phyloP scores from a whole-genome alignment of 305 asterid genomes.

The Fraxinus dipetala region DNA sequence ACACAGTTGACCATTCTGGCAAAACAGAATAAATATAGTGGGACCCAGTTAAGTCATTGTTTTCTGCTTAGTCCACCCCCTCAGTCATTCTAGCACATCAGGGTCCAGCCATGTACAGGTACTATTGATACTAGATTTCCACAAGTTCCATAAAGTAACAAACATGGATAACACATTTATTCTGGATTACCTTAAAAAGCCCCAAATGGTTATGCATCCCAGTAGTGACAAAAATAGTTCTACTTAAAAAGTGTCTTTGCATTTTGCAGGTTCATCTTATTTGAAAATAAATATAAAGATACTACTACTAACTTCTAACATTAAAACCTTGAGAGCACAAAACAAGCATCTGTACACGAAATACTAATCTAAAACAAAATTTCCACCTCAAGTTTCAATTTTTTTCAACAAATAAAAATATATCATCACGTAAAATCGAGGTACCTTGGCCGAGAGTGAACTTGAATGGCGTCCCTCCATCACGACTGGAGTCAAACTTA shows the following conservation, averaged over 20 bases:
- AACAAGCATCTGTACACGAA: neutral
- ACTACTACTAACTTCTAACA: neutral
- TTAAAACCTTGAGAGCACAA: neutral
- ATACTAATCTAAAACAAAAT: neutral
- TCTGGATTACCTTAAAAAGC: neutral
- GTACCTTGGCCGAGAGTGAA: constrained; percentile 94
- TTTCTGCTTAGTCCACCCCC: neutral
- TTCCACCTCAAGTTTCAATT: neutral
- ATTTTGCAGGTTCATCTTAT: neutral
- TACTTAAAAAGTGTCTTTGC: neutral
- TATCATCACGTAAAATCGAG: neutral
- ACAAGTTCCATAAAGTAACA: neutral
- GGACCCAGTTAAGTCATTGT: neutral
- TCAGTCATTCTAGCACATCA: neutral
- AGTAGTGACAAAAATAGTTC: neutral
- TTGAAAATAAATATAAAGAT: neutral
- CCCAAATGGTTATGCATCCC: neutral
- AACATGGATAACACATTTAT: neutral
- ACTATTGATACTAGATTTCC: neutral
- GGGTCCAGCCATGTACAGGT: neutral
- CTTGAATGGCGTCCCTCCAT: constrained; percentile 67
- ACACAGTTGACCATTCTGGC: neutral
- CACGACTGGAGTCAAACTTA: constrained; percentile 90
- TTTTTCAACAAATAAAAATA: neutral
- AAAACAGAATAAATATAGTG: neutral